Evolutionary conservation across 2,329 filamentous ascomycete genomes (phyloP), one percentile per base, ranked within the genome.

Genomic region (Tolypocladium ovalisporum): DNA sequence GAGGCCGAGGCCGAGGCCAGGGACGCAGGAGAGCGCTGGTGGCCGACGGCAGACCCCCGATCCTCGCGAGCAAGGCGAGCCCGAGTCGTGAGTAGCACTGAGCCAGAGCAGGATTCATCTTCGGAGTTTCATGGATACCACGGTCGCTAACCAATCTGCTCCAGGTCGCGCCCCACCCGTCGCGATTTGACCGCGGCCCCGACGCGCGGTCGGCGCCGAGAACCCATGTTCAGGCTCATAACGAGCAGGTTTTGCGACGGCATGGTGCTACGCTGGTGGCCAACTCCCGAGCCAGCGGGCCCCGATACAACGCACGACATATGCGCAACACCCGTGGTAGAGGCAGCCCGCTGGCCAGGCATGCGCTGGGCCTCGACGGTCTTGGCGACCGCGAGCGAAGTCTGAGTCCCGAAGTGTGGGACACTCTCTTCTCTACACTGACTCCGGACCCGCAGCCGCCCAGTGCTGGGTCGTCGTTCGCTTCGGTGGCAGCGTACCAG

Each of bases 371-470:
- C 4, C 52, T 87, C 1, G 86, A 95, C 70, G 90, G 90, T 4
- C 80, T 96, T 19, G 91, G 90, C 40, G 90, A 96, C 71, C 87
- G 91, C 58, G 83, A 90, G 61, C 84, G 90, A 63, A 96, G 90
- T 70, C 74, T 90, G n/a, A 91, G 87, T 67, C 86, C 87, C 1
- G 86, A 87, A 56, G 78, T 78, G 1, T 97, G 92, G 92, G 87
- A 93, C 59, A 90, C 86, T 3, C 83, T 97, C 56, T 76, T 91
- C 58, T 86, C 82, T 8, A 95, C 89, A 0, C 81, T 97, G 60
- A 86, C 88, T 0, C 89, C 90, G 0, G 91, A 96, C 68, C 85
- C 87, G 19, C 87, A 89, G 60, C 81, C 89, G 3, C 90, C 91
- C 0, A 95, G 88, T 64, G 82, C 84, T 2, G 84, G 88, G 35